Evolutionary conservation across 2,329 filamentous ascomycete genomes (phyloP), one percentile per base, ranked within the genome.

Genomic region (Pseudocercospora fuligena): DNA sequence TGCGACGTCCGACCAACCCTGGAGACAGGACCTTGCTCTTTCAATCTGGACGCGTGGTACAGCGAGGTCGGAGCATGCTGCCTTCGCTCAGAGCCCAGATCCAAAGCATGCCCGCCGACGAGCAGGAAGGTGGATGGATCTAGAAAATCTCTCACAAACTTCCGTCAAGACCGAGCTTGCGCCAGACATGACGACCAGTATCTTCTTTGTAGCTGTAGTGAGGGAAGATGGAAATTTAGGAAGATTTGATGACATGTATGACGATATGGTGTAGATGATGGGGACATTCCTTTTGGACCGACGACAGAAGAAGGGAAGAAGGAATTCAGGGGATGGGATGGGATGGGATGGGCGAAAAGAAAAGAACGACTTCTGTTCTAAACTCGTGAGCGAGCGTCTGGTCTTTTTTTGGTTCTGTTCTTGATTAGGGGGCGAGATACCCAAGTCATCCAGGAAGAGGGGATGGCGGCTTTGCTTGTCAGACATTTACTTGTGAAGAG

Each of bases 11-110:
- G 7, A 64, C 67, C 25, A 71, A 68, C 3, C 63, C 71, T n/a
- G 67, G 67, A 25, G 73, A 76, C 51, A 67, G 73, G 5, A 68
- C 72, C 9, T 53, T 73, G 40, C 54, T 74, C 19, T 72, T 74
- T 60, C 66, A 69, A n/a, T 70, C 73, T 16, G 73, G 73, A 19
- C 69, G 73, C 27, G 68, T 68, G 29, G 72, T 74, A 36, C 71
- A 73, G n/a, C 65, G 71, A 63, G 66, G 65, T 21, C 67, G 68
- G 5, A 64, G 66, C 8, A 63, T 46, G 23, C 63, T 63, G 5
- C 65, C 65, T 8, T 64, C 61, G 5, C n/a, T 58, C 3, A 60
- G 65, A 21, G 63, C 60, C 49, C 54, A 53, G 21, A 58, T 61
- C n/a, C 65, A 61, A 43, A 61, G 47, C 12, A 27, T 67, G 29